Conservation (phyloP, 2,329 filamentous ascomycete genomes). For the Cladophialophora exuberans region DNA sequence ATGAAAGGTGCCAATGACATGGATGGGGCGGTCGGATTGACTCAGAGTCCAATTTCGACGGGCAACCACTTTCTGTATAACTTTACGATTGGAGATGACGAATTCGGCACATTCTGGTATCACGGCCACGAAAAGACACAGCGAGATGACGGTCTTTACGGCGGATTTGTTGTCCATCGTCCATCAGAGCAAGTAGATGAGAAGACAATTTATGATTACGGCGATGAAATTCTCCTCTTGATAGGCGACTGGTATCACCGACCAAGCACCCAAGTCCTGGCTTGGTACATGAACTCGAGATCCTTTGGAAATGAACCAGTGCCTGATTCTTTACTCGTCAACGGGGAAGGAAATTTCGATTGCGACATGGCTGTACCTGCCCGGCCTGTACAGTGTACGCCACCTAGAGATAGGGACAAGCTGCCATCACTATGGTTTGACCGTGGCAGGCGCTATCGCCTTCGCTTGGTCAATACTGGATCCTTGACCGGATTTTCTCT, state of each 20-base stretch:
- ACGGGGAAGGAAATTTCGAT: slow-evolving; percentile 64
- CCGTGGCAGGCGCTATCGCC: slow-evolving; percentile 45
- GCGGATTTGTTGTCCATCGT: slow-evolving; percentile 67
- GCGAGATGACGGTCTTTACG: slow-evolving; percentile 69
- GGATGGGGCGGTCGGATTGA: slow-evolving; percentile 71
- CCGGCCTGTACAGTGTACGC: slow-evolving; percentile 49
- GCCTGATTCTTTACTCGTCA: slow-evolving; percentile 66
- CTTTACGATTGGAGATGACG: slow-evolving; percentile 61
- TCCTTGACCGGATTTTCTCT: slow-evolving; percentile 62
- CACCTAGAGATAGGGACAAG: slow-evolving; percentile 28
- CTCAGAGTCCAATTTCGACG: slow-evolving; percentile 68
- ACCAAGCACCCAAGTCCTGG: slow-evolving; percentile 44
- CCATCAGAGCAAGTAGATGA: slow-evolving; percentile 47
- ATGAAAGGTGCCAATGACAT: slow-evolving; percentile 75
- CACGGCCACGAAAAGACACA: slow-evolving; percentile 68
- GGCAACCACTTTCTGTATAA: slow-evolving; percentile 66
- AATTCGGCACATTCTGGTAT: slow-evolving; percentile 64
- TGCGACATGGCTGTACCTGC: slow-evolving; percentile 49
- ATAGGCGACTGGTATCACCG: slow-evolving; percentile 57
- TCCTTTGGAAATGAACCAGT: slow-evolving; percentile 64
- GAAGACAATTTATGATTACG: slow-evolving; percentile 34
- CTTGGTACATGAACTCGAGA: slow-evolving; percentile 48
- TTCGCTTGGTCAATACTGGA: slow-evolving; percentile 74
- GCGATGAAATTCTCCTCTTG: slow-evolving; percentile 50
- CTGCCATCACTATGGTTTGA: slow-evolving; percentile 36